Percentiles rank a stretch among this genome's conserved stretches.
phyloP scores from a whole-genome alignment of 768 basidiomycete genomes.

The Xerocomellus chrysenteron region DNA sequence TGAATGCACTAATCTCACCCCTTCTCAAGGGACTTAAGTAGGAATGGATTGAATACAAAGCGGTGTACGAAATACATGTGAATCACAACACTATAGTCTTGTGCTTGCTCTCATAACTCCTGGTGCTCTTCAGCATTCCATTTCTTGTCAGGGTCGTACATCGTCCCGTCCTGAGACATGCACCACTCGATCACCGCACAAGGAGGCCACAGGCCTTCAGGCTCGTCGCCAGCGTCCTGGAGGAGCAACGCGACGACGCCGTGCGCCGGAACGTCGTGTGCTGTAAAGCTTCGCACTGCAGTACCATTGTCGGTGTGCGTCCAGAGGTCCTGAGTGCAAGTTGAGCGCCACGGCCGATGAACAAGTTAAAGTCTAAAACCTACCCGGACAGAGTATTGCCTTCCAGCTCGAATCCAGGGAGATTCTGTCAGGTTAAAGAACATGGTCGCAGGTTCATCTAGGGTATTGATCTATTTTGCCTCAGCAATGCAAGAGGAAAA shows the following conservation, averaged over 20 bases:
- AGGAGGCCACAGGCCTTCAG: conserved; percentile 52
- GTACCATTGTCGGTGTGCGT: conserved; percentile 70
- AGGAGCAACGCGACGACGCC: conserved; percentile 68
- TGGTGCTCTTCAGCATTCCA: conserved; percentile 20
- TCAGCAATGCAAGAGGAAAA: neutral
- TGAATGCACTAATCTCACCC: neutral
- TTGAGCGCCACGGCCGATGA: neutral
- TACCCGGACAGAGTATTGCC: conserved; percentile 64
- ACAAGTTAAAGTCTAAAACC: conserved; percentile 15
- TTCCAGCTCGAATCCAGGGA: conserved; percentile 67
- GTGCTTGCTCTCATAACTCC: neutral
- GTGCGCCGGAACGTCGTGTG: conserved; percentile 55
- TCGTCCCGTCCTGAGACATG: conserved; percentile 56
- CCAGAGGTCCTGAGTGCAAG: conserved; percentile 59
- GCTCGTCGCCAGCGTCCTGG: conserved; percentile 67
- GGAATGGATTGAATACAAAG: neutral
- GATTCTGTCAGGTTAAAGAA: conserved; percentile 66
- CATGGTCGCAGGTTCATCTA: conserved; percentile 55
- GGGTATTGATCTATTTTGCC: conserved; percentile 52
- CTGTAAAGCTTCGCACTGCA: conserved; percentile 57
- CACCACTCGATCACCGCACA: conserved; percentile 61
- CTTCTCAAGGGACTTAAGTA: neutral
- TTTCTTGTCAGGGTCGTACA: conserved; percentile 30
- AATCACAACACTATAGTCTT: neutral
- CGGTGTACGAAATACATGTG: neutral